Evolutionary conservation across 768 basidiomycete species (phyloP), one percentile per base, ranked within the genome.

Genomic region (Tulasnella sp.): DNA sequence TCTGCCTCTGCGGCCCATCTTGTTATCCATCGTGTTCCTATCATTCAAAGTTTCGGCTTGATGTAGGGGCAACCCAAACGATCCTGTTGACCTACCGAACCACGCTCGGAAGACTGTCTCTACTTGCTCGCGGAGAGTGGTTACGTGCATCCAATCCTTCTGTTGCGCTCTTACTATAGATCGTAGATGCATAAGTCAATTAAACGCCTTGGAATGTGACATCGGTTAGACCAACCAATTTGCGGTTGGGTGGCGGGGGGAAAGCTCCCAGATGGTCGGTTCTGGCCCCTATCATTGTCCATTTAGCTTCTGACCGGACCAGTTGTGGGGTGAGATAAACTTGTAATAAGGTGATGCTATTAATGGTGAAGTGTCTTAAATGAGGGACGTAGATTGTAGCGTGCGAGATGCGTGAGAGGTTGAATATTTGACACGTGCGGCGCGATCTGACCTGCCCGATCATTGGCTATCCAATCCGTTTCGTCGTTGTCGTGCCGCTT

Each of bases 1-100:
- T 87, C 86, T 38, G 91, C 74, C 66, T 92, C 89, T 68, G 82
- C 86, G 64, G 87, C 86, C 83, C 88, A 88, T 56, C 82, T 78
- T 44, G 80, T 78, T 23, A 92, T 72, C 84, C 85, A 84, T 62
- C 90, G 78, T 29, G 86, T 87, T 23, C 89, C 89, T 93, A 45
- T 8, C 1, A 41, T n/a, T 58, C 43, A 58, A 53, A 63, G 63
- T 66, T 34, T 24, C 42, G 24, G 50, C 41, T n/a, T 47, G 63
- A 34, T 3, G 50, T 5, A 21, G 23, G 17, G 58, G 69, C 15
- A 42, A 4, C 45, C 34, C 10, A 58, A 58, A n/a, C 4, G 24
- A 15, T 11, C 41, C 23, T 23, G 17, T 11, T 13, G 17, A 64
- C 77, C 38, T 62, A 89, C 89, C 90, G 10, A 92, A 70, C 82